Base-by-base conservation (phyloP, 73 alveolate genomes). In the Paramecium tetraurelia region DNA sequence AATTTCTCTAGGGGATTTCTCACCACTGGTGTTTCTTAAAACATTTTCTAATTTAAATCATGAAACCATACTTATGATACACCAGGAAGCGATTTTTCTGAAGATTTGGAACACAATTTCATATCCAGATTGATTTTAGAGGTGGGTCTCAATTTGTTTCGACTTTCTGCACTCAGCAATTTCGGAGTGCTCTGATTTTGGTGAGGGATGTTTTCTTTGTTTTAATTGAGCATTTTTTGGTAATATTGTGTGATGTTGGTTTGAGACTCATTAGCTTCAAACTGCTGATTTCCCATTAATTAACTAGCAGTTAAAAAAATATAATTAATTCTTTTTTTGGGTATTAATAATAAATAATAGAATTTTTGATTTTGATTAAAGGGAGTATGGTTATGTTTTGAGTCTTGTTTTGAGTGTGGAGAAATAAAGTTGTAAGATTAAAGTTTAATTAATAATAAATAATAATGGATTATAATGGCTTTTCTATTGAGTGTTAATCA, bases 211-310 rank as follows among this genome's bases (percentile, higher is more conserved):
- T 63, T 63, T 63, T 63, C 84, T 63, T 63, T 63, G 27, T 63
- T 63, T 63, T 31, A 33, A 33, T 63, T 63, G 29, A 63, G 84
- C 84, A 63, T 63, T 33, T 63, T 63, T 63, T 63, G 50, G 12
- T 63, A 63, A 33, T 63, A 63, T 63, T 63, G 14, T 11, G 84
- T 14, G 31, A 63, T 63, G 27, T 63, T 63, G 2, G 84, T 12
- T 33, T 63, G 24, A 33, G 84, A 63, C 31, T 63, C 84, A 33
- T 63, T 63, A 16, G 46, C 46, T 63, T 63, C 41, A 31, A 63
- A 63, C 84, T 63, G 46, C 46, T 63, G 84, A 63, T 63, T 63
- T 63, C 84, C 84, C 84, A 63, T 63, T 31, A 63, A 63, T 31
- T 63, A 63, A 63, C 46, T 63, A 63, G 41, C 84, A 31, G 84